Evolutionary conservation across 1,139 yeast species (phyloP).

Genomic region (Taiozyma onychis): DNA sequence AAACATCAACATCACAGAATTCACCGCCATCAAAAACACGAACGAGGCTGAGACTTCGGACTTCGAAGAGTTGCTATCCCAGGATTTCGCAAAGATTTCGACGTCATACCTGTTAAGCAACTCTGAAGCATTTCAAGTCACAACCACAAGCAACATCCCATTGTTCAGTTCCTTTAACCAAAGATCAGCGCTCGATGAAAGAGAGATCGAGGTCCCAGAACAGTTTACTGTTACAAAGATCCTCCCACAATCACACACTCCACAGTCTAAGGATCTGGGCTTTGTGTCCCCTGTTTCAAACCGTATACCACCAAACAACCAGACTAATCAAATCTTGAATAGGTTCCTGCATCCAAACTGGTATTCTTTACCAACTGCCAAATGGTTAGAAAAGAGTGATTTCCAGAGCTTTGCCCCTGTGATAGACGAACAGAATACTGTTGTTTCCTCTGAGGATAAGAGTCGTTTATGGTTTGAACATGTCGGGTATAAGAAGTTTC

Average conservation of each 20-base stretch:
- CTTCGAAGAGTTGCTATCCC: constrained; percentile 31
- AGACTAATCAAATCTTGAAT: constrained; percentile 61
- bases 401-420: constrained; percentile 75
- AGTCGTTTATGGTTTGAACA: constrained; percentile 77
- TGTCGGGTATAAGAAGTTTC: constrained; percentile 51
- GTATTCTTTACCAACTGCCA: constrained; percentile 75
- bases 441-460: constrained; percentile 57
- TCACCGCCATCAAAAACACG: constrained; percentile 13
- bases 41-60: constrained; percentile 11
- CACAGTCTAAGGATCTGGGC: constrained; percentile 13
- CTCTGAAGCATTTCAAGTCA: constrained; percentile 56
- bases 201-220: constrained; percentile 55
- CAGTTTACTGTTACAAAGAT: constrained; percentile 54
- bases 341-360: constrained; percentile 83
- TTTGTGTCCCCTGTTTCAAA: constrained; percentile 20
- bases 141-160: constrained; percentile 46
- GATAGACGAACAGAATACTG: constrained; percentile 63
- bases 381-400: constrained; percentile 70
- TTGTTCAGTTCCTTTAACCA: constrained; percentile 62
- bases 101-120: constrained; percentile 51
- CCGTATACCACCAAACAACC: constrained; percentile 43
- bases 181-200: constrained; percentile 62
- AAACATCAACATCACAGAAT: constrained; percentile 27
- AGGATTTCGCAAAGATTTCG: constrained; percentile 66
- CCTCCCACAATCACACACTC: constrained; percentile 41